Evolutionary conservation across 2,329 filamentous ascomycete genomes (phyloP).

Genomic region (Colletotrichum horii): DNA sequence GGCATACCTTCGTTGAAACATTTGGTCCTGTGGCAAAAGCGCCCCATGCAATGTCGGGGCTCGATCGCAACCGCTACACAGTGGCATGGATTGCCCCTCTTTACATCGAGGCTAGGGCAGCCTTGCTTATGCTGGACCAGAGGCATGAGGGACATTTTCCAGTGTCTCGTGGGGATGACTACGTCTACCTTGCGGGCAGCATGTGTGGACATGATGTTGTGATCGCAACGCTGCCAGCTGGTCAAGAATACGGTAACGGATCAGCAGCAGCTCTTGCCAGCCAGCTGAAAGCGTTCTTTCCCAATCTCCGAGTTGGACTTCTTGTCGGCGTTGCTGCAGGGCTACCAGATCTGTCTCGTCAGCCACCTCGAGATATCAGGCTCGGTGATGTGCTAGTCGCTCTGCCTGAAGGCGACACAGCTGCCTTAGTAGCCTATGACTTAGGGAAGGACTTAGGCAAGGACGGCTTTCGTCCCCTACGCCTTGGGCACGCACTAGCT

Average conservation of each 20-base stretch:
- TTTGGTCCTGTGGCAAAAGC: too few species aligned
- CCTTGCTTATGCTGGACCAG: slow-evolving; percentile 37
- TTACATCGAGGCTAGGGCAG: slow-evolving; percentile 39
- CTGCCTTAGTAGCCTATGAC: slow-evolving; percentile 35
- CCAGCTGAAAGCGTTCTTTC: slow-evolving; percentile 38
- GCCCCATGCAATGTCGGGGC: neutral
- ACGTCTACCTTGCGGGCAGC: slow-evolving; percentile 39
- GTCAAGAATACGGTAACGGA: slow-evolving; percentile 37
- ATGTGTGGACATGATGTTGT: slow-evolving; percentile 40
- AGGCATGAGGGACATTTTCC: slow-evolving; percentile 35
- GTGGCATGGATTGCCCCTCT: slow-evolving; percentile 43
- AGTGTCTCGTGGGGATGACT: slow-evolving; percentile 35
- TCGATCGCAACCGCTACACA: slow-evolving; percentile 27
- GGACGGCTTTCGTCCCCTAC: slow-evolving; percentile 28
- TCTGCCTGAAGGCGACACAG: slow-evolving; percentile 25
- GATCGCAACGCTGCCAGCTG: slow-evolving; percentile 36
- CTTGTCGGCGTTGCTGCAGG: slow-evolving; percentile 41
- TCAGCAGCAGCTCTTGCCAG: slow-evolving; percentile 37
- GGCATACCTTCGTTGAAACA: too few species aligned
- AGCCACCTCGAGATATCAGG: slow-evolving; percentile 36
- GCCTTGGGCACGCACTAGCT: slow-evolving; percentile 27
- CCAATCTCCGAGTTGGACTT: slow-evolving; percentile 40
- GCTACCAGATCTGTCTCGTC: slow-evolving; percentile 29
- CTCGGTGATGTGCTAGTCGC: slow-evolving; percentile 42
- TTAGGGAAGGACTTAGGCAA: slow-evolving; percentile 35